Percentiles rank a stretch among this genome's conserved stretches.
phyloP scores from a whole-genome alignment of 805 yeast genomes.

The Hanseniaspora taiwanica region DNA sequence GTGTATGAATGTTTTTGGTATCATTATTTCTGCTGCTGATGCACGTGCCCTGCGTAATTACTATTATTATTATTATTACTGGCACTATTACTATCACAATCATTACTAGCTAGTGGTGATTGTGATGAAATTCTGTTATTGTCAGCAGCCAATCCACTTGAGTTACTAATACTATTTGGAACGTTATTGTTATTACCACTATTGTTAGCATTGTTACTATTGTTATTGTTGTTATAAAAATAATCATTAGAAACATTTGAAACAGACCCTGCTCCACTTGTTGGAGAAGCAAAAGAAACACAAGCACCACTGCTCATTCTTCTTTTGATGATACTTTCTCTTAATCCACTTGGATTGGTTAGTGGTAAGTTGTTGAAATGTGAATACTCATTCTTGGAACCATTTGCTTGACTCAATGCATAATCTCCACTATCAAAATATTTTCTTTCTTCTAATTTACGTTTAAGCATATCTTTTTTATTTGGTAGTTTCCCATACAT shows the following conservation, averaged over 20 bases:
- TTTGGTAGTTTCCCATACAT: conserved; percentile 82
- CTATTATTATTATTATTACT: too few species aligned
- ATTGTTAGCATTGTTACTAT: too few species aligned
- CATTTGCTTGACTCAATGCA: conserved; percentile 57
- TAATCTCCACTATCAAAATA: conserved; percentile 92
- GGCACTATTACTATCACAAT: too few species aligned
- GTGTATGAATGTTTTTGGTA: background rate
- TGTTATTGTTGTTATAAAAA: too few species aligned
- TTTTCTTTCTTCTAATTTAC: conserved; percentile 74
- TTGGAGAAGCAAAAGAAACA: background rate
- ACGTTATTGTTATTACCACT: too few species aligned
- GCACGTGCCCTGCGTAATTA: too few species aligned
- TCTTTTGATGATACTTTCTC: conserved; percentile 23
- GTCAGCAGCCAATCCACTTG: too few species aligned
- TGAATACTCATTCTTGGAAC: conserved; percentile 24
- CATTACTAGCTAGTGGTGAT: too few species aligned
- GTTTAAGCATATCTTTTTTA: conserved; percentile 58
- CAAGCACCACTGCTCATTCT: conserved; percentile 17
- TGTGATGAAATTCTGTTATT: too few species aligned
- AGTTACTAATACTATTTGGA: too few species aligned
- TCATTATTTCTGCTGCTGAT: background rate
- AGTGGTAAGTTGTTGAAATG: conserved; percentile 19
- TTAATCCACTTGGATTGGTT: conserved; percentile 23
- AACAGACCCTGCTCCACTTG: too few species aligned
- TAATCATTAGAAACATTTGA: too few species aligned